These are phyloP conservation scores for Tolypocladium ovalisporum DNA, from an alignment of 2,329 filamentous ascomycete species.

Conservation along the genomic window DNA sequence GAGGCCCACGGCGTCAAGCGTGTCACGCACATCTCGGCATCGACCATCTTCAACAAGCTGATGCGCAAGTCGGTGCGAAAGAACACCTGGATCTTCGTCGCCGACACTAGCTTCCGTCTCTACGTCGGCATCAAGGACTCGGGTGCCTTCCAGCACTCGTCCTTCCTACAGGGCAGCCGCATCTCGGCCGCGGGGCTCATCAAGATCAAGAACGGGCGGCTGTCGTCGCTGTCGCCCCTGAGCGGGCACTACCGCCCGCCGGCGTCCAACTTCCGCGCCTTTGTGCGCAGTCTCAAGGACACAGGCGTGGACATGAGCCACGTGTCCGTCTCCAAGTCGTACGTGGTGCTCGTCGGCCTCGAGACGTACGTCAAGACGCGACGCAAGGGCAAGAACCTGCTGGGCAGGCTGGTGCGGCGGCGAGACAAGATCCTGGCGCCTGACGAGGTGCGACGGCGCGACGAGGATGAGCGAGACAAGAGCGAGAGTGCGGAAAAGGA, in stretches of 20 bases:
- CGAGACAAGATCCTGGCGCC: slow-evolving; percentile 52
- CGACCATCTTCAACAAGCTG: slow-evolving; percentile 67
- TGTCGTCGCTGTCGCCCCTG: slow-evolving; percentile 60
- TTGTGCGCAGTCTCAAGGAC: slow-evolving; percentile 61
- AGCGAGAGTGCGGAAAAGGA: slow-evolving; percentile 47
- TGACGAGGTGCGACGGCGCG: slow-evolving; percentile 42
- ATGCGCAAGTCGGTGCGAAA: slow-evolving; percentile 70
- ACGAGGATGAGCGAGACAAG: slow-evolving; percentile 50
- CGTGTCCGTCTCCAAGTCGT: slow-evolving; percentile 70
- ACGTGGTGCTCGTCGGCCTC: slow-evolving; percentile 70
- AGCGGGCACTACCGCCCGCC: slow-evolving; percentile 82
- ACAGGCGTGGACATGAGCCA: slow-evolving; percentile 69
- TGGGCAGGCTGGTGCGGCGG: slow-evolving; percentile 37
- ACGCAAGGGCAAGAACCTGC: slow-evolving; percentile 46
- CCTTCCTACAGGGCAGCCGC: slow-evolving; percentile 72
- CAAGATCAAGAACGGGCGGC: slow-evolving; percentile 69
- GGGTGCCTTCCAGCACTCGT: slow-evolving; percentile 84
- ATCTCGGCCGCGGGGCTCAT: slow-evolving; percentile 78
- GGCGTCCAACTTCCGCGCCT: slow-evolving; percentile 70
- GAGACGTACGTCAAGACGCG: slow-evolving; percentile 68
- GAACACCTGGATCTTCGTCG: slow-evolving; percentile 90
- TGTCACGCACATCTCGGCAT: slow-evolving; percentile 54
- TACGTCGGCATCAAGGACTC: slow-evolving; percentile 87
- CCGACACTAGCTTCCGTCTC: slow-evolving; percentile 72
- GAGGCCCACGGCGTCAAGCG: slow-evolving; percentile 44